Evolutionary conservation across 2,329 filamentous ascomycete species (phyloP), one percentile per base, ranked within the genome.

Genomic region (Tympanopsis confertula): DNA sequence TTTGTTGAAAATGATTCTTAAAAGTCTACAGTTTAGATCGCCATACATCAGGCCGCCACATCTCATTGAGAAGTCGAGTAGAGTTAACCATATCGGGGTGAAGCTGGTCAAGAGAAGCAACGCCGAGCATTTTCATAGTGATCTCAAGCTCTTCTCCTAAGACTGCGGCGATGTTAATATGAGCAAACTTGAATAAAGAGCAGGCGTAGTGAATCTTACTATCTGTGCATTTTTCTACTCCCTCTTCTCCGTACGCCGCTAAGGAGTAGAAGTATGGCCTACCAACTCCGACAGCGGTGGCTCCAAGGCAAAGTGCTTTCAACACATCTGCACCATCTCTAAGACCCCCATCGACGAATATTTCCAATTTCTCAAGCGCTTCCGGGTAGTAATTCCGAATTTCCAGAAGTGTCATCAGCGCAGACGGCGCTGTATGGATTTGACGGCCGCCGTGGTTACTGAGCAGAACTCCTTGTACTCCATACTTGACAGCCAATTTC

Each of bases 371-470:
- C 30, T 68, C 58, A 17, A 68, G 56, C 35, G 30, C 30, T 12
- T 59, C 54, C 1, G 65, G 66, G 35, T 53, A 60, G 35, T 58
- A 52, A 20, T 47, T 47, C 17, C 63, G 62, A 37, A 68, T 62
- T 45, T 68, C 65, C 1, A 68, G 52, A 13, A 69, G 50, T 2
- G 58, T 60, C 28, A 63, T 52, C 30, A 70, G 51, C 2, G 59
- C 56, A 5, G 62, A 57, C 17, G 62, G 55, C 5, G 63, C 61
- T 4, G 56, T 59, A 43, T 72, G 66, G 38, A 71, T 47, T 44
- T 70, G 68, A 7, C 68, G 54, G 1, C 69, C 68, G 2, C 69
- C 69, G 39, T 73, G 69, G 42, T 71, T 71, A 15, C 58, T 63
- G 4, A 71, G 49, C 14, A 69, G 42, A 19, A 71, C 61, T 1